Percentiles rank a stretch among this genome's conserved stretches.
phyloP scores from a whole-genome alignment of 2,329 filamentous ascomycete genomes.

The Trichoderma afroharzianum region DNA sequence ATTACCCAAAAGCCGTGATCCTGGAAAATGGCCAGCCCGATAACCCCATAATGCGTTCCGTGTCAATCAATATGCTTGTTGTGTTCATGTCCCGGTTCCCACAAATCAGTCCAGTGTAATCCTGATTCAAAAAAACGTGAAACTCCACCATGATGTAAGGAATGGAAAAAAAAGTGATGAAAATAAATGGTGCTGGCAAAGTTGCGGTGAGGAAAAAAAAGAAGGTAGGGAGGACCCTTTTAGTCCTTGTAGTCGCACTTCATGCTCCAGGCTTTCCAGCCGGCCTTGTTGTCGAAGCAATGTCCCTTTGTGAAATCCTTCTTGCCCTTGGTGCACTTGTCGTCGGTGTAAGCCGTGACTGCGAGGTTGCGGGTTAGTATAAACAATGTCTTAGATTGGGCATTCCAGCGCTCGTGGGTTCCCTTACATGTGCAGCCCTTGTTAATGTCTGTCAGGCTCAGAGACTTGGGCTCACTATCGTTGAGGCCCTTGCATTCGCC shows the following conservation, averaged over 20 bases:
- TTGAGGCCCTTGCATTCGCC: conserved; percentile 22
- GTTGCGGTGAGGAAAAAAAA: neutral
- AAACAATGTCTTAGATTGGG: neutral
- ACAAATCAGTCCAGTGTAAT: conserved; percentile 5
- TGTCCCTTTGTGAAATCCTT: neutral
- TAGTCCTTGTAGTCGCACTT: conserved; percentile 17
- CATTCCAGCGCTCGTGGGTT: neutral
- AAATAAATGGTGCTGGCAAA: neutral
- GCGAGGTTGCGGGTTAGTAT: neutral
- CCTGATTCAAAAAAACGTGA: neutral
- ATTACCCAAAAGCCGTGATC: neutral
- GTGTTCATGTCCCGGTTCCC: neutral
- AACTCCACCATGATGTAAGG: conserved; percentile 1
- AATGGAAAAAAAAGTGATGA: neutral
- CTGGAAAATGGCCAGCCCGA: neutral
- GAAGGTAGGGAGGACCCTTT: neutral
- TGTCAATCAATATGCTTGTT: neutral
- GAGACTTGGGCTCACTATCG: conserved; percentile 17
- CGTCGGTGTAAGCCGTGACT: conserved; percentile 21
- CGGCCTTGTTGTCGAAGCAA: neutral
- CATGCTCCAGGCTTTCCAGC: conserved; percentile 18
- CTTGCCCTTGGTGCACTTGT: conserved; percentile 5
- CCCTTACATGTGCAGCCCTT: conserved; percentile 22
- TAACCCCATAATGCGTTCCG: conserved; percentile 1
- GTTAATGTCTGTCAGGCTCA: conserved; percentile 20